Evolutionary conservation across 306 rosid genomes (phyloP), one percentile per base, ranked within the genome.

Genomic region (Herpetospermum pedunculosum): DNA sequence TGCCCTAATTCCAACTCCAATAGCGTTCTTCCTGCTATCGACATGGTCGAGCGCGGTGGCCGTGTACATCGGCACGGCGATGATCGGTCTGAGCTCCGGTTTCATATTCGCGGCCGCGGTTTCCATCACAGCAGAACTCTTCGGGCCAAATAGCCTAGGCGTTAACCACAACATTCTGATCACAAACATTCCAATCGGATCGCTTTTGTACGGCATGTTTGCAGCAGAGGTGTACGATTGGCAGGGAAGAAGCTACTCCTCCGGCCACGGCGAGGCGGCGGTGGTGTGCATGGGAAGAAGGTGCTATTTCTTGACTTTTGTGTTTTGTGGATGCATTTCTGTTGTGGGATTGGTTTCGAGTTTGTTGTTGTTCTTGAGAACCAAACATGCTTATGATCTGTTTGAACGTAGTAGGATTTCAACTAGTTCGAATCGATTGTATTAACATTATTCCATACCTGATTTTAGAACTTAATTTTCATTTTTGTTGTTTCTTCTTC

Each of bases 51-150:
- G 86, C 46, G 60, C 26, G 9, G 8, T 21, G 7, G 84, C 92
- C 5, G 75, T 95, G 18, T 79, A 84, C 5, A 28, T 59, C 16
- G 96, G 99, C 77, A 89, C 97, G 4, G 92, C 92, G 6, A 85
- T 95, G 10, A 78, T 95, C 7, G 99, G 97, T 59, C 52, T 91
- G 77, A 95, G 99, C 73, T 91, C 97, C 0, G 99, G 99, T 3
- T 95, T 91, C 85, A 91, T 95, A 76, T 95, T 95, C 55, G 96
- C 99, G 0, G 99, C 97, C 1, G 97, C 99, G 0, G 97, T 95
- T 49, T 92, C 99, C 2, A 72, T 95, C 16, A 95, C 99, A 1
- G 86, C 99, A 0, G 99, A 95, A 82, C 87, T 95, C 3, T 95
- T 95, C 75, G 99, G 99, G 43, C 96, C 99, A 0, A 84, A 88